A percentile compares a stretch with the other conserved stretches of the same genome.
Evolutionary conservation across 2,329 filamentous ascomycete species (phyloP).

Genomic region (Phialophora verrucosa): DNA sequence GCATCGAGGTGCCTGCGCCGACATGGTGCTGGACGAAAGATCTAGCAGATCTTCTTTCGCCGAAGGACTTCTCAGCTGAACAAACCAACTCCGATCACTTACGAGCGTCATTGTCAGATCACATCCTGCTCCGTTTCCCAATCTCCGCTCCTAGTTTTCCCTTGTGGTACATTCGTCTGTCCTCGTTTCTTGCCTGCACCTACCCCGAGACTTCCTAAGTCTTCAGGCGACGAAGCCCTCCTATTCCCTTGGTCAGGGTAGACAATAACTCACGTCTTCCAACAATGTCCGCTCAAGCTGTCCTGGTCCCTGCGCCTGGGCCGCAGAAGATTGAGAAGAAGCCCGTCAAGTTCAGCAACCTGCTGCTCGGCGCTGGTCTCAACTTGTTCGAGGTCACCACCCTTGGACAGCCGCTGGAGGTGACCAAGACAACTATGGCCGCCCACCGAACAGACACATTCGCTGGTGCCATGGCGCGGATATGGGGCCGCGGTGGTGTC

Average conservation of each 20-base stretch:
- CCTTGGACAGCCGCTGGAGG: slow-evolving; percentile 86
- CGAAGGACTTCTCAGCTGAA: slow-evolving; percentile 20
- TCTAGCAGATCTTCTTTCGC: slow-evolving; percentile 17
- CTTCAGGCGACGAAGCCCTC: slow-evolving; percentile 53
- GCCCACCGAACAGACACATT: slow-evolving; percentile 93
- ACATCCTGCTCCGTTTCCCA: slow-evolving; percentile 3
- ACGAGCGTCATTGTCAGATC: slow-evolving; percentile 13
- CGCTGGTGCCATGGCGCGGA: slow-evolving; percentile 76
- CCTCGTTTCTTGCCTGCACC: background rate
- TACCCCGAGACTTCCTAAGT: slow-evolving; percentile 8
- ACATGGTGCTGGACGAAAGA: slow-evolving; percentile 5
- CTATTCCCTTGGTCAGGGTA: slow-evolving; percentile 98
- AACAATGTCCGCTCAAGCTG: slow-evolving; percentile 64
- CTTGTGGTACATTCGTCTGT: slow-evolving; percentile 1
- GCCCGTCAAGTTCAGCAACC: slow-evolving; percentile 99
- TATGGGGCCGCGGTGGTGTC: slow-evolving; percentile 92
- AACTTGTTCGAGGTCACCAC: slow-evolving; percentile 91
- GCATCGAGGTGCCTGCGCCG: slow-evolving; percentile 13
- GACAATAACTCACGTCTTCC: slow-evolving; percentile 60
- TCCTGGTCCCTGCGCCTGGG: slow-evolving; percentile 37
- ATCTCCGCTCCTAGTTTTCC: slow-evolving; percentile 21
- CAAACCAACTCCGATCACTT: slow-evolving; percentile 10
- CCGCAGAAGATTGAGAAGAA: slow-evolving; percentile 82
- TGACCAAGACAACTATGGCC: slow-evolving; percentile 99
- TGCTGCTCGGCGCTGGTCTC: slow-evolving; percentile 89